Evolutionary conservation across 169 alveolate genomes (phyloP), one percentile per base, ranked within the genome.

Genomic region (Eimeria maxima): DNA sequence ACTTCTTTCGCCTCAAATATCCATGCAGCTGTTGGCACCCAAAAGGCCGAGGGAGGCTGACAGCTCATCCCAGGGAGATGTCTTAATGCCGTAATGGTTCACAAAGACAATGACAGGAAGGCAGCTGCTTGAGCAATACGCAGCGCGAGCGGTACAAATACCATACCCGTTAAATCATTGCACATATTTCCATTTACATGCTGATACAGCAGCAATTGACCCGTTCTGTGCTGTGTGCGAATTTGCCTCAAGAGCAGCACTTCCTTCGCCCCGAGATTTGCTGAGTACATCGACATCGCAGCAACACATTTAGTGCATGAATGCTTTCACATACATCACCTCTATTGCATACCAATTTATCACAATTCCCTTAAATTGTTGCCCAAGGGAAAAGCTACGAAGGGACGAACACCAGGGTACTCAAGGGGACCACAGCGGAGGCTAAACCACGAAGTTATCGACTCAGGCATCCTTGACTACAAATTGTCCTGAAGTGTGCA

Each of bases 201-300:
- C 80, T 29, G 80, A 10, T 69, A n/a, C 80, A 69, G 50, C 18
- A n/a, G 27, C 50, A 29, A 69, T 69, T 45, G 24, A 10, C 24
- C 87, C 87, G 63, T 29, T 20, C 5, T 22, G 42, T n/a, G 38
- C 44, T 6, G 42, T 10, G 60, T 33, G 65, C 27, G 27, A 45
- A 53, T 57, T 13, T 33, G 27, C 53, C 69, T 83, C 91, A 83
- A 24, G 91, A 53, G 91, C 91, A 83, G 91, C 91, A 83, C 74
- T 83, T 83, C 29, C 91, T 50, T 29, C 91, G 91, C 55, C 91
- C 91, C 74, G 91, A 50, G 74, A 83, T 53, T 83, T 83, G 91
- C 91, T 83, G 91, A 50, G 73, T 44, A n/a, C 87, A 76, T 42
- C 87, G 63, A 76, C 87, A 76, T 10, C 65, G 47, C 86, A 76